A percentile compares a stretch with the other conserved stretches of the same genome.
These are phyloP conservation scores for Ogataea methanolica DNA, from an alignment of 805 yeast genomes.

Conservation along the genomic window DNA sequence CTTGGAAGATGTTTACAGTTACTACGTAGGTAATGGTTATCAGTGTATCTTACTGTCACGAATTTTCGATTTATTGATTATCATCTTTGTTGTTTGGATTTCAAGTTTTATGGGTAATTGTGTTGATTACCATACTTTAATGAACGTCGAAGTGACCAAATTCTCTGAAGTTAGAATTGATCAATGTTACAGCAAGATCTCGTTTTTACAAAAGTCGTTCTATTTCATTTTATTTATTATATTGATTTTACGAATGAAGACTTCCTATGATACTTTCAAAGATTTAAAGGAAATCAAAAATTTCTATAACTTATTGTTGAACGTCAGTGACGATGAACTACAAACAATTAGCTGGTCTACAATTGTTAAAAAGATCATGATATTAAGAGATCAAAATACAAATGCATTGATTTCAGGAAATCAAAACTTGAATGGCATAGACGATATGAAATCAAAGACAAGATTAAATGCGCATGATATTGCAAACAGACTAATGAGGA, in stretches of 20 bases:
- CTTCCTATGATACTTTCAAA: conserved; percentile 56
- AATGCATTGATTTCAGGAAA: conserved; percentile 59
- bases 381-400: conserved; percentile 76
- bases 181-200: conserved; percentile 42
- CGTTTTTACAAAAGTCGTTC: conserved; percentile 50
- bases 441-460: conserved; percentile 64
- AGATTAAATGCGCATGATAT: conserved; percentile 88
- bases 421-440: conserved; percentile 26
- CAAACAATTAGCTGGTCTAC: conserved; percentile 93
- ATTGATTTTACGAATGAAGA: conserved; percentile 46
- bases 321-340: conserved; percentile 72
- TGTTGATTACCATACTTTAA: conserved; percentile 48
- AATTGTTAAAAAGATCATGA: conserved; percentile 71
- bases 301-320: conserved; percentile 69
- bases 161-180: conserved; percentile 39
- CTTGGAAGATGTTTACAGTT: conserved; percentile 74
- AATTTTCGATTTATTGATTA: conserved; percentile 61
- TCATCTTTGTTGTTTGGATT: conserved; percentile 75
- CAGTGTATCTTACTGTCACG: conserved; percentile 69
- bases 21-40: conserved; percentile 82
- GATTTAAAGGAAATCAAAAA: conserved; percentile 69
- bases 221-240: conserved; percentile 58
- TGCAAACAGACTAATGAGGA: conserved; percentile 93
- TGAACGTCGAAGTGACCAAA: conserved; percentile 30
- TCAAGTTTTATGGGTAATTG: conserved; percentile 80